Evolutionary conservation across 192 early-diverging fungal species (phyloP), one percentile per base, ranked within the genome.

Genomic region (Coemansia sp.): DNA sequence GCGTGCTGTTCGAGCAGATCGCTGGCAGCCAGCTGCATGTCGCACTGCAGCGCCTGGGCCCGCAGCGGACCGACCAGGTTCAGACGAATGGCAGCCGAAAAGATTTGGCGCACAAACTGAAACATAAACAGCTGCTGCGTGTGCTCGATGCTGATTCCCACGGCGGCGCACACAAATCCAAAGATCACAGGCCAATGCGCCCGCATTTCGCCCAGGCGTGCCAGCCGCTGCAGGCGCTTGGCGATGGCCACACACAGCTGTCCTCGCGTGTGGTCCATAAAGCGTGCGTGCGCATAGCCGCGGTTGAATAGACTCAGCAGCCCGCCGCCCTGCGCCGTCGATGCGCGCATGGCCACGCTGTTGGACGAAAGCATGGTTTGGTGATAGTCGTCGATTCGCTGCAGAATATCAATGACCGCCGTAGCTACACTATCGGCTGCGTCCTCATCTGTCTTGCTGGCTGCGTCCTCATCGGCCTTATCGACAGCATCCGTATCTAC

Each of bases 41-140:
- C 72, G 55, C 87, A 75, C 62, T 94, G 78, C 21, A 91, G 72
- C 36, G 84, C 75, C 64, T 97, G 95, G 5, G 90, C 92, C 53
- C 89, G 84, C 69, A 94, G 93, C 5, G 95, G 95, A 1, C 95
- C 95, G 46, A 94, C 81, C 7, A 96, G 81, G 66, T 94, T 95
- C 26, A 98, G 81, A 10, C 95, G 84, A 21, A 98, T 89, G 5
- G 93, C 93, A 0, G 93, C 88, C 1, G 93, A 94, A 49, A 94
- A 83, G 8, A 94, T 70, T n/a, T 90, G 85, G 10, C 95, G 87
- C n/a, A 88, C 85, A 82, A 92, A 92, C 34, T 93, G 76, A 72
- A 93, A 96, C 53, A 98, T 60, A 61, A 86, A 90, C 36, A 96
- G 81, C 61, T 89, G 87, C 62, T 86, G 75, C 10, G 89, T 85